Percentiles rank a stretch among this genome's conserved stretches.
These are phyloP conservation scores for Parastagonospora nodorum DNA, from an alignment of 2,329 filamentous ascomycete genomes.

Conservation along the genomic window DNA sequence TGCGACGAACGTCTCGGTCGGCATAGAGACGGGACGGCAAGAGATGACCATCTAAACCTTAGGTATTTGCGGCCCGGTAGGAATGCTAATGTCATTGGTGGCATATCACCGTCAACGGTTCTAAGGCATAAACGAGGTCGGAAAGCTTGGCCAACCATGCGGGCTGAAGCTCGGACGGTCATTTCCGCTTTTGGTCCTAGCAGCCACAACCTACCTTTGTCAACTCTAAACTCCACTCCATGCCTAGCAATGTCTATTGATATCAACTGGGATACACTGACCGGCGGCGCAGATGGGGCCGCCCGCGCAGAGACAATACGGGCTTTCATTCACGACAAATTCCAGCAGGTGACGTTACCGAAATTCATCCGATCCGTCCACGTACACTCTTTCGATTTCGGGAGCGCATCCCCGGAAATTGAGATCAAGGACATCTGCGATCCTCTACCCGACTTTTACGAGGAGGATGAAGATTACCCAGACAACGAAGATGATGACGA, in stretches of 20 bases:
- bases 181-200: conserved; percentile 24
- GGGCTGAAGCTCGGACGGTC: conserved; percentile 21
- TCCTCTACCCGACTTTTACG: conserved; percentile 94
- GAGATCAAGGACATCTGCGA: conserved; percentile 97
- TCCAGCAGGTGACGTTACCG: conserved; percentile 87
- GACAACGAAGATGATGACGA: conserved; percentile 53
- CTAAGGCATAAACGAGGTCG: background rate
- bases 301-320: conserved; percentile 85
- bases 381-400: conserved; percentile 93
- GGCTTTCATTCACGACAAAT: conserved; percentile 92
- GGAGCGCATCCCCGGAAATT: conserved; percentile 77
- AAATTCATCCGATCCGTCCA: conserved; percentile 97
- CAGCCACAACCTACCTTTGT: conserved; percentile 23
- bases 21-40: no score
- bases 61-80: conserved; percentile 1
- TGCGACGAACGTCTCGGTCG: no score
- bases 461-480: conserved; percentile 71
- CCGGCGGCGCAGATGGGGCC: conserved; percentile 83
- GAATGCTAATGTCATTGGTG: conserved; percentile 21
- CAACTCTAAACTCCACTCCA: conserved; percentile 31
- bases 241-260: conserved; percentile 83
- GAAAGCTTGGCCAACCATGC: conserved; percentile 18
- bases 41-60: no score
- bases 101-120: conserved; percentile 5
- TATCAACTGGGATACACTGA: conserved; percentile 93